Percentiles rank a stretch among this genome's conserved stretches.
phyloP scores from a whole-genome alignment of 2,329 filamentous ascomycete genomes.

The Nothophaeocryptopus gaeumannii region DNA sequence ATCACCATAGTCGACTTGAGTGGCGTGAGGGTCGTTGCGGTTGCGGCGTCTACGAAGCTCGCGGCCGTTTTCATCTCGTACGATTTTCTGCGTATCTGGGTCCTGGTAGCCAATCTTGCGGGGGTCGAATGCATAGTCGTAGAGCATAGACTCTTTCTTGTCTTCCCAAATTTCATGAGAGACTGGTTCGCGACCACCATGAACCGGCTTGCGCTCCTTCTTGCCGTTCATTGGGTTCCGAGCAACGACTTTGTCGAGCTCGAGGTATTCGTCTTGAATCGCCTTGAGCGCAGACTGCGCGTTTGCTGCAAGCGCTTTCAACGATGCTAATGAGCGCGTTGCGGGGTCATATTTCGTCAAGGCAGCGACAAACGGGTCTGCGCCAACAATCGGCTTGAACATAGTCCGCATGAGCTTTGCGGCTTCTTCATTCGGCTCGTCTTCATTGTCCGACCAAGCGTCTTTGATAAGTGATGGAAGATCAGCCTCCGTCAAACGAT shows the following conservation, averaged over 20 bases:
- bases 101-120: constrained; percentile 55
- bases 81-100: constrained; percentile 53
- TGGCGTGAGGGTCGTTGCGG: constrained; percentile 23
- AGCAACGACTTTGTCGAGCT: constrained; percentile 53
- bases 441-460: constrained; percentile 22
- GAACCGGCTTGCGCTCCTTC: constrained; percentile 51
- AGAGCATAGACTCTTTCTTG: constrained; percentile 59
- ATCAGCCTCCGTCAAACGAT: constrained; percentile 31
- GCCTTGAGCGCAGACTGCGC: constrained; percentile 51
- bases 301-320: constrained; percentile 56
- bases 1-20: constrained; percentile 31
- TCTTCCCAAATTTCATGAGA: constrained; percentile 54
- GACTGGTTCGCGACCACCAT: constrained; percentile 47
- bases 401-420: constrained; percentile 41
- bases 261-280: constrained; percentile 60
- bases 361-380: constrained; percentile 41
- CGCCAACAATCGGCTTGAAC: constrained; percentile 44
- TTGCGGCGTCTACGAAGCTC: constrained; percentile 45
- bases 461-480: constrained; percentile 30
- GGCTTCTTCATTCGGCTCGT: constrained; percentile 35
- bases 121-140: constrained; percentile 57
- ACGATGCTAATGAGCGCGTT: constrained; percentile 49
- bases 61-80: constrained; percentile 45
- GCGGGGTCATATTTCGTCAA: constrained; percentile 44
- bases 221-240: constrained; percentile 44